phyloP scores from a whole-genome alignment of 177 flowering plant species.

The Tripterygium wilfordii region DNA sequence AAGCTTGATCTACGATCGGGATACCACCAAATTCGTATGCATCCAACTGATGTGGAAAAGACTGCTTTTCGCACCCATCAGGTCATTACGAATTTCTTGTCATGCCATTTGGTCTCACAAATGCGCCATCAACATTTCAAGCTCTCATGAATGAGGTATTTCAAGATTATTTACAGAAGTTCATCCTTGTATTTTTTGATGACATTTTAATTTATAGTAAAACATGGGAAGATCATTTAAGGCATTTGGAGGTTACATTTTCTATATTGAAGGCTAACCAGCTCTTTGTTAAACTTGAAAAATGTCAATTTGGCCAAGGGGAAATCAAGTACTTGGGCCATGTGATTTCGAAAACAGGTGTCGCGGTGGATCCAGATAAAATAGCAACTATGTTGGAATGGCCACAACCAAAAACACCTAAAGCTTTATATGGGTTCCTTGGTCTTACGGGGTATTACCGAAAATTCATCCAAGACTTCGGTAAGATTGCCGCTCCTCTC shows the following conservation, averaged over 20 bases:
- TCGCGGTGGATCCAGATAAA: background rate
- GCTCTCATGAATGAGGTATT: background rate
- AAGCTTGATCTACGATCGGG: background rate
- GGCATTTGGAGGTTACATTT: background rate
- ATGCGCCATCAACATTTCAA: background rate
- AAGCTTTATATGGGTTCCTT: background rate
- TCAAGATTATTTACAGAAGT: background rate
- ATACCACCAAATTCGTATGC: background rate
- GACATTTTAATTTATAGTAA: background rate
- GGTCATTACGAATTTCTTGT: background rate
- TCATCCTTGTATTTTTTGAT: background rate
- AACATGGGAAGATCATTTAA: background rate
- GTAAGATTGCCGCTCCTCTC: background rate
- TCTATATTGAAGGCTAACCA: background rate
- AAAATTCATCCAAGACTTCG: background rate
- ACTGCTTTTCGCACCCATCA: background rate
- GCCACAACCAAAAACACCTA: background rate
- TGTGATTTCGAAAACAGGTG: background rate
- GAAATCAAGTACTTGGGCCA: background rate
- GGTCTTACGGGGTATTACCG: slow-evolving; percentile 1
- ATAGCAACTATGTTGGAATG: background rate
- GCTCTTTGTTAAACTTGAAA: background rate
- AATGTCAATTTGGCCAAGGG: background rate
- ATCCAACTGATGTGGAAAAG: background rate
- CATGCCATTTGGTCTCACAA: background rate